phyloP scores from a whole-genome alignment of 2,329 filamentous ascomycete genomes.

The Pyricularia pennisetigena region DNA sequence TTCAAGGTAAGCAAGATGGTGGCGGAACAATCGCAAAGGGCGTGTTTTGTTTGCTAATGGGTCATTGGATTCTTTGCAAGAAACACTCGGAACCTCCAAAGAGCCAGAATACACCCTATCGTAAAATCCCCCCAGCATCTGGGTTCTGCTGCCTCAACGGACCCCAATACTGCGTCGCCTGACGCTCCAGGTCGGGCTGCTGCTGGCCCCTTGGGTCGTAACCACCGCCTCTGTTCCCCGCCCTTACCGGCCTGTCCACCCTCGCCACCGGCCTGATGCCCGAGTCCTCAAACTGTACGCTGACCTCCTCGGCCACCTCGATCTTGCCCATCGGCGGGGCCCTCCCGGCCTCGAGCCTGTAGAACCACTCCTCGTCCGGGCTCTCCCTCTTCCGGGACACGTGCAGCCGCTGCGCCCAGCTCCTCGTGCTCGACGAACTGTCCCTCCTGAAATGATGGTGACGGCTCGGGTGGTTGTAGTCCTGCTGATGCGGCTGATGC shows the following conservation, averaged over 20 bases:
- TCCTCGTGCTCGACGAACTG: neutral
- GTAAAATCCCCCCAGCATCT: neutral
- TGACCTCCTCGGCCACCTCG: neutral
- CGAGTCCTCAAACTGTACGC: neutral
- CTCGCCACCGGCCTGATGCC: neutral
- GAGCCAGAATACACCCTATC: neutral
- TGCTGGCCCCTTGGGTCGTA: neutral
- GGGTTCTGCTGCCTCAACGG: neutral
- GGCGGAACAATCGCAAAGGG: too few relatives aligned
- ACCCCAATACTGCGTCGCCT: neutral
- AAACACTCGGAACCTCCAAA: too few relatives aligned
- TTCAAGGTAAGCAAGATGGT: too few relatives aligned
- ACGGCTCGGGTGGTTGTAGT: neutral
- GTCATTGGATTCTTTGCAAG: fast-evolving
- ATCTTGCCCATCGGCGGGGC: neutral
- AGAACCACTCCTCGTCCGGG: neutral
- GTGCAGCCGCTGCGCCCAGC: neutral
- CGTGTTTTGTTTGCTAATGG: neutral
- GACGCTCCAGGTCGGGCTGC: neutral
- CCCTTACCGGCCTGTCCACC: neutral
- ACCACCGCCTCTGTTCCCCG: neutral
- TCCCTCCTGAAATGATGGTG: neutral
- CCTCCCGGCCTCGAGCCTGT: neutral
- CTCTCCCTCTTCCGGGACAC: neutral
- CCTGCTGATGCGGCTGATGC: neutral